Conservation (phyloP, 2,329 filamentous ascomycete genomes). For the Fusarium nisikadoi region DNA sequence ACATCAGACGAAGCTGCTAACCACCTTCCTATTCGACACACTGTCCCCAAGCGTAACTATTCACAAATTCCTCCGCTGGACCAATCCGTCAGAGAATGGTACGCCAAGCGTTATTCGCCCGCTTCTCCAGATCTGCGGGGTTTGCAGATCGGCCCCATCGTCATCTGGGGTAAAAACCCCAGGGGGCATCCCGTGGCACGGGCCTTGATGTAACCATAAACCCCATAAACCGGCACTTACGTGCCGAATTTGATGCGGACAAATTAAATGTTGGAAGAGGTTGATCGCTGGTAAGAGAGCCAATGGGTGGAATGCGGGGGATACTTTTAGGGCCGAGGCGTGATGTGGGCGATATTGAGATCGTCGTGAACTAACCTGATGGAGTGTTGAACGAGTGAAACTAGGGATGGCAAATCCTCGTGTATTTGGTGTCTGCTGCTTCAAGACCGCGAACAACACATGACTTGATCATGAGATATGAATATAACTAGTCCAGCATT, state of each 20-base stretch:
- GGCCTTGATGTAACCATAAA: slow-evolving; percentile 7
- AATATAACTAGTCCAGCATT: too few species aligned
- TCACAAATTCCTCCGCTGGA: not conserved
- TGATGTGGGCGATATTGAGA: not conserved
- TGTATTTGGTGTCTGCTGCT: not conserved
- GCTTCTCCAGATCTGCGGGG: slow-evolving; percentile 15
- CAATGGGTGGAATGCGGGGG: not conserved
- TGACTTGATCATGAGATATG: not conserved
- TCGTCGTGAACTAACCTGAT: not conserved
- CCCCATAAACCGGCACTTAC: slow-evolving; percentile 7
- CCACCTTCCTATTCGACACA: not conserved
- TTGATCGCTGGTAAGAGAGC: not conserved
- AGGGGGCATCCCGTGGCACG: not conserved
- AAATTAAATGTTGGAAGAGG: not conserved
- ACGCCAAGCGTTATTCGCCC: not conserved
- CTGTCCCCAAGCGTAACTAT: not conserved
- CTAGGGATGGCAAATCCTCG: not conserved
- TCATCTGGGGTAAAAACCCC: not conserved
- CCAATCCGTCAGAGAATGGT: not conserved
- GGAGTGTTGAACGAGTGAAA: not conserved
- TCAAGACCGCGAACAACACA: accelerated
- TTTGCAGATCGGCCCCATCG: not conserved
- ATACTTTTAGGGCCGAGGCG: not conserved
- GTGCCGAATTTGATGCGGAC: slow-evolving; percentile 24
- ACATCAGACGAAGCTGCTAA: not conserved